phyloP scores from a whole-genome alignment of 2,329 filamentous ascomycete species.

The Beauveria bassiana region DNA sequence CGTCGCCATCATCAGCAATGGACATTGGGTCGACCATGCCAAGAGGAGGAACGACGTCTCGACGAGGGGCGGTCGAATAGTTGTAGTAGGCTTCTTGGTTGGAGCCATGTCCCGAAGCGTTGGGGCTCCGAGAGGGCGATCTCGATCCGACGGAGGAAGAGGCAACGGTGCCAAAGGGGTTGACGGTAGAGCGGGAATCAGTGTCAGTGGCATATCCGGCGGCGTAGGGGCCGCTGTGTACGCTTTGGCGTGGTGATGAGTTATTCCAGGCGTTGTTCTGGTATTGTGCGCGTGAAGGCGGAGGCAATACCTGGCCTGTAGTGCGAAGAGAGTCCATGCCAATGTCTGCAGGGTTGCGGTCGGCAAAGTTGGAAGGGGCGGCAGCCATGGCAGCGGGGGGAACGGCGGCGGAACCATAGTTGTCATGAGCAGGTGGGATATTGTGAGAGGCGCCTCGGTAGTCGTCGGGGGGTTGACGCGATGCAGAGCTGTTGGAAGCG shows the following conservation, averaged over 20 bases:
- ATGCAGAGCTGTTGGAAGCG: constrained; percentile 13
- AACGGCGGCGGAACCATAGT: constrained; percentile 48
- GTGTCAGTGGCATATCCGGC: constrained; percentile 22
- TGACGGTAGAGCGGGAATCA: constrained; percentile 36
- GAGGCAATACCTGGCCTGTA: constrained; percentile 27
- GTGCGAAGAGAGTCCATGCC: constrained; percentile 53
- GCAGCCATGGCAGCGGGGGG: constrained; percentile 56
- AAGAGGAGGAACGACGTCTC: constrained; percentile 41
- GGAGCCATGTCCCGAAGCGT: constrained; percentile 40
- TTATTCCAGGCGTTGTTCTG: background rate
- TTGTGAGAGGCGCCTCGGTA: constrained; percentile 23
- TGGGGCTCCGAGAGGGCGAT: constrained; percentile 43
- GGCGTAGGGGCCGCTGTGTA: constrained; percentile 14
- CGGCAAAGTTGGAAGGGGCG: constrained; percentile 58
- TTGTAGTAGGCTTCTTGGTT: constrained; percentile 59
- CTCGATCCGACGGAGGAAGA: constrained; percentile 23
- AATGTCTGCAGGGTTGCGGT: constrained; percentile 51
- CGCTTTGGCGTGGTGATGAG: background rate
- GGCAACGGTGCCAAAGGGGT: constrained; percentile 29
- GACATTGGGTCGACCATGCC: constrained; percentile 67
- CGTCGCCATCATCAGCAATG: constrained; percentile 82
- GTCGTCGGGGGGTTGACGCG: constrained; percentile 16
- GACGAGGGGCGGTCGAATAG: constrained; percentile 36
- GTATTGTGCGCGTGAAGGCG: constrained; percentile 27
- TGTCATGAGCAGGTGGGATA: constrained; percentile 58